Conservation (phyloP, 1,284 basidiomycete genomes). For the Meripilus lineatus region DNA sequence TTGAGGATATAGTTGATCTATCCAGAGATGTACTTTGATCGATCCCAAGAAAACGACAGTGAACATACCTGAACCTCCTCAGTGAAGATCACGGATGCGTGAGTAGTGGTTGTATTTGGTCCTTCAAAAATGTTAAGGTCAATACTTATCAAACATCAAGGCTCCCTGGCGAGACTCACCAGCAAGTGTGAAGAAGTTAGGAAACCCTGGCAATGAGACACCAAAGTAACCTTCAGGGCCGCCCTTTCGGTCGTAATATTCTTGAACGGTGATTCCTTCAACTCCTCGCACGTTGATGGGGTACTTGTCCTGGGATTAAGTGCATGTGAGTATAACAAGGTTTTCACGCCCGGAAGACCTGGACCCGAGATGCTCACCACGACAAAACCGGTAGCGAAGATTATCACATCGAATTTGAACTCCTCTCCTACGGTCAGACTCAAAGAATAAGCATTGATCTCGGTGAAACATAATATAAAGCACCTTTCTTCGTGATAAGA, state of each 20-base stretch:
- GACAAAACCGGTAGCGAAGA: constrained; percentile 31
- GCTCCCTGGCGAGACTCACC: constrained; percentile 41
- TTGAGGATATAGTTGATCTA: constrained; percentile 38
- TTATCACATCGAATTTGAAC: constrained; percentile 2
- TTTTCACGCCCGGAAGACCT: neutral
- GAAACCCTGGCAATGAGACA: constrained; percentile 37
- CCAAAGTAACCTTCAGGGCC: constrained; percentile 40
- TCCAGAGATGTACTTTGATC: neutral
- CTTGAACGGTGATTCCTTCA: constrained; percentile 27
- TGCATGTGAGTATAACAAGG: neutral
- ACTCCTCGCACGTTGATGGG: constrained; percentile 27
- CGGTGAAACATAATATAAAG: neutral
- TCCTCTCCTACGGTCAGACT: constrained; percentile 12
- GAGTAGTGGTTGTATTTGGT: constrained; percentile 50
- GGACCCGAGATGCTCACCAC: constrained; percentile 25
- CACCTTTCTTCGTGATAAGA: constrained; percentile 32
- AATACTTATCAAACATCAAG: constrained; percentile 36
- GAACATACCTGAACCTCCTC: constrained; percentile 29
- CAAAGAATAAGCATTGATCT: neutral
- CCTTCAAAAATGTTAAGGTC: constrained; percentile 10
- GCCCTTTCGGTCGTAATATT: constrained; percentile 32
- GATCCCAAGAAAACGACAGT: neutral
- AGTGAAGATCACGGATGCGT: constrained; percentile 47
- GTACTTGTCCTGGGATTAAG: constrained; percentile 26
- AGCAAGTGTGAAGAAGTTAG: constrained; percentile 26